phyloP scores from a whole-genome alignment of 768 basidiomycete genomes.

The Lentinula boryana region DNA sequence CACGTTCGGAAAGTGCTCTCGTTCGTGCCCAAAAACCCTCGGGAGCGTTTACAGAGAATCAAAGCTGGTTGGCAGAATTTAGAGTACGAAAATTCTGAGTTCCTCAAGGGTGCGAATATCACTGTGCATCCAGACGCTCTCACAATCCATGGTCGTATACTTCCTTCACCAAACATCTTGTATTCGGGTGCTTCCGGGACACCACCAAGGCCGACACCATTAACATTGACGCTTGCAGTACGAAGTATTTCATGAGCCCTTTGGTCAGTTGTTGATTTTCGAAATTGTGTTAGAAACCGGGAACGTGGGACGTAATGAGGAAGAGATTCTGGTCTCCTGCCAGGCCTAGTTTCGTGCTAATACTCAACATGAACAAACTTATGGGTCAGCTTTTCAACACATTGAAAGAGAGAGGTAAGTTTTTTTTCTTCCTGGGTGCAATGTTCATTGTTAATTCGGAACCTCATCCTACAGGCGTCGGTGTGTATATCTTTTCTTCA shows the following conservation, averaged over 20 bases:
- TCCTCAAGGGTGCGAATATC: constrained; percentile 34
- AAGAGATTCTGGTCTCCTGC: constrained; percentile 10
- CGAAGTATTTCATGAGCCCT: not conserved
- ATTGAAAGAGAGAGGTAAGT: constrained; percentile 20
- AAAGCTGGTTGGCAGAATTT: constrained; percentile 25
- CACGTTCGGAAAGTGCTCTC: constrained; percentile 22
- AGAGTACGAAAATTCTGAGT: constrained; percentile 30
- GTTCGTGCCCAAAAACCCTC: constrained; percentile 21
- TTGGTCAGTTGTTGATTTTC: not conserved
- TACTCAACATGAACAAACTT: constrained; percentile 19
- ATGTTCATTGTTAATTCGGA: not conserved
- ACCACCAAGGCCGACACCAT: not conserved
- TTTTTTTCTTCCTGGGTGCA: not conserved
- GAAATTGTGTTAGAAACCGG: constrained; percentile 13
- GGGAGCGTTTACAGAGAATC: constrained; percentile 17
- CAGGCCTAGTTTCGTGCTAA: constrained; percentile 13
- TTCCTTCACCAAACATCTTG: constrained; percentile 24
- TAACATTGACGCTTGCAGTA: not conserved
- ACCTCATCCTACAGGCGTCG: not conserved
- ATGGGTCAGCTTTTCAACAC: constrained; percentile 14
- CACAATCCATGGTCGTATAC: constrained; percentile 27
- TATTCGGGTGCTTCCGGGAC: constrained; percentile 14
- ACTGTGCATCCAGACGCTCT: constrained; percentile 22
- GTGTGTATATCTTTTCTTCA: not conserved
- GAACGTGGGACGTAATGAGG: constrained; percentile 26